Conservation (phyloP, 306 rosid genomes). For the Prosopis cineraria region DNA sequence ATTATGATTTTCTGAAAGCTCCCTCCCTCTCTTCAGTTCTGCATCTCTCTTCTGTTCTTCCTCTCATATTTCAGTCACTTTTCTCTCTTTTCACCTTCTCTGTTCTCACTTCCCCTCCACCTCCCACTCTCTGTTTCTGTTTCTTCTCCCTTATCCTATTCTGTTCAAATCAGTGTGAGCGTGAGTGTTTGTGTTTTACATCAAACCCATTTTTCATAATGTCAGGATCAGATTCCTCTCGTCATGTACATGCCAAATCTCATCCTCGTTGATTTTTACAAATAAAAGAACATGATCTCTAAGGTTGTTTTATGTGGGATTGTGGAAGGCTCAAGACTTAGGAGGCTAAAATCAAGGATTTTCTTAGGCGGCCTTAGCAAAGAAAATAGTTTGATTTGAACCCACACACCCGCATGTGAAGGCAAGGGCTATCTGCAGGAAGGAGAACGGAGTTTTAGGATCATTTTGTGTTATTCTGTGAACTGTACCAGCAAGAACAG, state of each 20-base stretch:
- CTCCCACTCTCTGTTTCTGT: no score
- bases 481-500: not conserved
- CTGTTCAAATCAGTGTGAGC: no score
- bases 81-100: no score
- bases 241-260: not conserved
- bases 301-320: not conserved
- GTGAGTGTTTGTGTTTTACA: no score
- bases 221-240: not conserved
- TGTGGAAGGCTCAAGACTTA: not conserved
- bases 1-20: no score
- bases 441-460: not conserved
- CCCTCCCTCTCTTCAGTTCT: no score
- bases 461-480: not conserved
- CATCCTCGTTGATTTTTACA: not conserved
- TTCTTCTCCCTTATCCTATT: no score
- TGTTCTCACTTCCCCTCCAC: no score
- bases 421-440: not conserved
- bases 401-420: not conserved
- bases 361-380: not conserved
- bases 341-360: not conserved
- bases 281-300: not conserved
- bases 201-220: not conserved
- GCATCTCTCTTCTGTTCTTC: no score
- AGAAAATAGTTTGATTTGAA: not conserved
- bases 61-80: no score